A percentile compares a stretch with the other conserved stretches of the same genome.
Evolutionary conservation across 2,329 filamentous ascomycete genomes (phyloP).

Genomic region (Cladophialophora exuberans): DNA sequence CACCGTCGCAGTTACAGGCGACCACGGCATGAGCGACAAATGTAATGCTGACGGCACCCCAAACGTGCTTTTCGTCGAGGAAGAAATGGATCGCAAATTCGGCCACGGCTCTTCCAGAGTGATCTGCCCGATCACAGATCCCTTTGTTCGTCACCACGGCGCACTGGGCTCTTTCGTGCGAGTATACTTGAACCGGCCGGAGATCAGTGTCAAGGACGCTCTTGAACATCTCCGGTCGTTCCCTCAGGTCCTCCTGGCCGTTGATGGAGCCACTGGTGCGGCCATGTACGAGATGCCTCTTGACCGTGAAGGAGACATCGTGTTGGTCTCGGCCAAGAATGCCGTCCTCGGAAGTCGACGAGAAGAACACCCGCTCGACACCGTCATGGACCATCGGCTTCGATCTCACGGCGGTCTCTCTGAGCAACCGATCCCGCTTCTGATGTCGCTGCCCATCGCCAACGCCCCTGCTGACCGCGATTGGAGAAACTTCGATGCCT

Average conservation of each 20-base stretch:
- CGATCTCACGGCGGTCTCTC: constrained; percentile 48
- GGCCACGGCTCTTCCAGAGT: constrained; percentile 40
- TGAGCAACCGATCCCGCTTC: constrained; percentile 44
- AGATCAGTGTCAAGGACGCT: constrained; percentile 36
- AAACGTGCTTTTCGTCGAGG: constrained; percentile 47
- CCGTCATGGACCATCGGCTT: constrained; percentile 40
- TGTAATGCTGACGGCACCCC: constrained; percentile 40
- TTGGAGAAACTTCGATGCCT: constrained; percentile 47
- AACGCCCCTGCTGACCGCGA: constrained; percentile 17
- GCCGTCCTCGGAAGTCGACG: constrained; percentile 43
- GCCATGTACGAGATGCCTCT: constrained; percentile 42
- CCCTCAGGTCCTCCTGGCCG: constrained; percentile 40
- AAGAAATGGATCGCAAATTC: constrained; percentile 41
- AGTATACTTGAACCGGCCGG: constrained; percentile 39
- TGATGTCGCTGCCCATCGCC: constrained; percentile 38
- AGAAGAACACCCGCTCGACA: constrained; percentile 42
- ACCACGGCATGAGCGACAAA: constrained; percentile 51
- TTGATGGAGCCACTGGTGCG: constrained; percentile 40
- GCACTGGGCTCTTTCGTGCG: constrained; percentile 49
- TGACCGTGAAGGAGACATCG: constrained; percentile 47
- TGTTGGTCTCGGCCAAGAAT: constrained; percentile 43
- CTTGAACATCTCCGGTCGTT: constrained; percentile 36
- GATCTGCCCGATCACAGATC: constrained; percentile 51
- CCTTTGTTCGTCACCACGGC: constrained; percentile 49
- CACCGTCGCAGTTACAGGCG: constrained; percentile 46